phyloP scores from a whole-genome alignment of 2,329 filamentous ascomycete species.

The Alternaria burnsii region DNA sequence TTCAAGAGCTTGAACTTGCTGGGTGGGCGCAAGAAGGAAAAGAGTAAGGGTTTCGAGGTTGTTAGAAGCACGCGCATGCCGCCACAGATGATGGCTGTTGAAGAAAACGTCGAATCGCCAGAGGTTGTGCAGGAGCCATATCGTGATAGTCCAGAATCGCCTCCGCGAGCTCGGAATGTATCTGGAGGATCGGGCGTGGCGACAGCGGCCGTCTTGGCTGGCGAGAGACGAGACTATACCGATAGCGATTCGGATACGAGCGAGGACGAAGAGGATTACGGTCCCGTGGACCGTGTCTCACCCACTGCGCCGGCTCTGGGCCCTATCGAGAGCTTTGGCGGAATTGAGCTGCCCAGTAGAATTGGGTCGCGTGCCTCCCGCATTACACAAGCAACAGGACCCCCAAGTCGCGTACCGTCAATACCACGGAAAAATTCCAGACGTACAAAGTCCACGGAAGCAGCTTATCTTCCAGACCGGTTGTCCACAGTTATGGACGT shows the following conservation, averaged over 20 bases:
- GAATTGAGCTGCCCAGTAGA: constrained; percentile 71
- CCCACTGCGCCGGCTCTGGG: constrained; percentile 66
- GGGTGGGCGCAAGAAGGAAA: constrained; percentile 88
- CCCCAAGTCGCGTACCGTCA: constrained; percentile 48
- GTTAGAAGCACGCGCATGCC: constrained; percentile 90
- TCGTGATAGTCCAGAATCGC: constrained; percentile 58
- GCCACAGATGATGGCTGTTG: constrained; percentile 70
- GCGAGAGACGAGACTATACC: constrained; percentile 55
- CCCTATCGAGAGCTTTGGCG: constrained; percentile 65
- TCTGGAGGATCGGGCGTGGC: constrained; percentile 23
- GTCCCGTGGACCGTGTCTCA: constrained; percentile 54
- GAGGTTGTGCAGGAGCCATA: constrained; percentile 57
- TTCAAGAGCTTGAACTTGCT: constrained; percentile 73
- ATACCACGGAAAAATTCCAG: constrained; percentile 77
- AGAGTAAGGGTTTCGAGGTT: constrained; percentile 95
- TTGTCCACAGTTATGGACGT: constrained; percentile 41
- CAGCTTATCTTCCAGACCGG: constrained; percentile 35
- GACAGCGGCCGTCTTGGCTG: constrained; percentile 25
- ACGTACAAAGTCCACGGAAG: constrained; percentile 41
- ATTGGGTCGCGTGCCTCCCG: constrained; percentile 66
- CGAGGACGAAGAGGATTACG: constrained; percentile 54
- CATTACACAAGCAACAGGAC: constrained; percentile 27
- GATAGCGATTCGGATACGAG: constrained; percentile 45
- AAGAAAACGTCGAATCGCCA: constrained; percentile 66
- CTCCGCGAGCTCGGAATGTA: constrained; percentile 8